Percentiles rank a stretch among this genome's conserved stretches.
Conservation (phyloP, 345 rosid genomes). For the Hibiscus mutabilis region DNA sequence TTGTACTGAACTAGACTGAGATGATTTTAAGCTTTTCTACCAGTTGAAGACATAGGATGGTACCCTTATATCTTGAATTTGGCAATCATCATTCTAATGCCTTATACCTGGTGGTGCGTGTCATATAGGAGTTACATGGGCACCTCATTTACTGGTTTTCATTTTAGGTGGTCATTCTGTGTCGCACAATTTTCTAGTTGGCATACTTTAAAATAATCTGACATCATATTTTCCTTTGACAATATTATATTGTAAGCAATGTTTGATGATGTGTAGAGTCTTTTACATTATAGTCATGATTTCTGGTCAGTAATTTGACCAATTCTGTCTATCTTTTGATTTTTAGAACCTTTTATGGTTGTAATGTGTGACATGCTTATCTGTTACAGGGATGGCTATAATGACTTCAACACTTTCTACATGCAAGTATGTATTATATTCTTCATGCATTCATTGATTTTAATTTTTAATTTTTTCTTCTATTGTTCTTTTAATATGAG, state of each 20-base stretch:
- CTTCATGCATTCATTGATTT: neutral
- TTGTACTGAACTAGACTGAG: neutral
- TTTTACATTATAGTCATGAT: neutral
- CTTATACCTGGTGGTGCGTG: neutral
- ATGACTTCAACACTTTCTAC: slow-evolving; percentile 97
- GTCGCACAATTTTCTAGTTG: neutral
- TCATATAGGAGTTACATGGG: neutral
- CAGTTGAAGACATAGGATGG: neutral
- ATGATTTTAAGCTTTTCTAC: slow-evolving; percentile 1
- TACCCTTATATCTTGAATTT: neutral
- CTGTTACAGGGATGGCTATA: slow-evolving; percentile 96
- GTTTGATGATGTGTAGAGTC: neutral
- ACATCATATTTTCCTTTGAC: neutral
- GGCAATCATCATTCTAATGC: neutral
- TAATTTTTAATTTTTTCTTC: neutral
- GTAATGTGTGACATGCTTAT: slow-evolving; percentile 10
- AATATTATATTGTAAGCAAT: neutral
- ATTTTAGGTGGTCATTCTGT: neutral
- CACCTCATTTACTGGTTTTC: neutral
- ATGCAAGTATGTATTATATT: slow-evolving; percentile 69
- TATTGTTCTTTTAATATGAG: neutral
- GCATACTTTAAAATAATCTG: neutral
- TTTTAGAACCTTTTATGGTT: neutral
- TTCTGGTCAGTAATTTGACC: neutral
- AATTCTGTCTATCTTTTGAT: neutral